These are phyloP conservation scores for Helenozyma rhizophorensis DNA, from an alignment of 805 yeast genomes.

Conservation along the genomic window DNA sequence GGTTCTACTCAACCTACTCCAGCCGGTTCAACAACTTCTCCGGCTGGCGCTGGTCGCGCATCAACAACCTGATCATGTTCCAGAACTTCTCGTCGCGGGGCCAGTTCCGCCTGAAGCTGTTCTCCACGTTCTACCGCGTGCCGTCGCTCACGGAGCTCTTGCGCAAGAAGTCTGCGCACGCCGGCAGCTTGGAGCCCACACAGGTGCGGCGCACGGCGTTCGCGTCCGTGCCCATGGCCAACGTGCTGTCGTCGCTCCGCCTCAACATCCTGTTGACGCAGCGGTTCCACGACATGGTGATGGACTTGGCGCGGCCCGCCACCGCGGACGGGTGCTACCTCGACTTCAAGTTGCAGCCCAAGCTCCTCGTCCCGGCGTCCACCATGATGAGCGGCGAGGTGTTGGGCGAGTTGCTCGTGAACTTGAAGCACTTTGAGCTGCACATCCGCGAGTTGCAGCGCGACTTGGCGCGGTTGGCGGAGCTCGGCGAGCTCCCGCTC, in stretches of 20 bases:
- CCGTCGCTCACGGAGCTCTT: slow-evolving; percentile 14
- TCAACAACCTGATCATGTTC: slow-evolving; percentile 11
- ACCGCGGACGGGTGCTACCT: slow-evolving; percentile 27
- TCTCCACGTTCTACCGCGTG: slow-evolving; percentile 9
- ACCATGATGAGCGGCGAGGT: slow-evolving; percentile 30
- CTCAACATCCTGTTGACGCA: slow-evolving; percentile 28
- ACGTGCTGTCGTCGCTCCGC: slow-evolving; percentile 15
- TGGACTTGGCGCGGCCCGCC: slow-evolving; percentile 11
- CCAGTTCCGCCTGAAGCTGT: slow-evolving; percentile 15
- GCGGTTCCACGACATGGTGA: slow-evolving; percentile 14
- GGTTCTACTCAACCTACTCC: slow-evolving; percentile 9
- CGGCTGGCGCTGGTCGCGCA: slow-evolving; percentile 14
- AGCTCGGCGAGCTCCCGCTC: slow-evolving; percentile 66
- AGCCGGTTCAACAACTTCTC: slow-evolving; percentile 4
- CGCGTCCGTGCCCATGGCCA: slow-evolving; percentile 2
- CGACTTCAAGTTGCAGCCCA: slow-evolving; percentile 30
- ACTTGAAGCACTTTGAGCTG: slow-evolving; percentile 26
- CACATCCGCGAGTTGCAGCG: slow-evolving; percentile 40
- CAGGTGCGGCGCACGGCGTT: not conserved
- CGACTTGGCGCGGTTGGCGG: slow-evolving; percentile 43
- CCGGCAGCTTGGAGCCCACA: not conserved
- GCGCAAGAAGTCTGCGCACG: slow-evolving; percentile 6
- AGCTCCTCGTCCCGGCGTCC: slow-evolving; percentile 27
- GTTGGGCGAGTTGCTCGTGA: slow-evolving; percentile 17
- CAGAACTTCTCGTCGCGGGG: slow-evolving; percentile 13